Base-by-base conservation (phyloP, 2,329 filamentous ascomycete species). In the Talaromyces sp. region DNA sequence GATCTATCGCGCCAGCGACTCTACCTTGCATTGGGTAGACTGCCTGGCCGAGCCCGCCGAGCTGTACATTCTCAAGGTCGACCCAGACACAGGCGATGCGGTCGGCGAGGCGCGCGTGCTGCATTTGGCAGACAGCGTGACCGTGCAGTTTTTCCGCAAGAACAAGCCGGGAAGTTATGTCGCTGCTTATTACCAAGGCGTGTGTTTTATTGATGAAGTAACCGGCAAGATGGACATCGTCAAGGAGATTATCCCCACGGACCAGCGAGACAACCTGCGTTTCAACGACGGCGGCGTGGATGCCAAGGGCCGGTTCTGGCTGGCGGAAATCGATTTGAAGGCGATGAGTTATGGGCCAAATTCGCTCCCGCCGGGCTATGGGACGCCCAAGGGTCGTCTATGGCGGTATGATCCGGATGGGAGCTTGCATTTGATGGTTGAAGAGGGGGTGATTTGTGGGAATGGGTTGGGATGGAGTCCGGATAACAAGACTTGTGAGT, bases 401-500 rank as follows among this genome's bases (percentile, higher is more conserved):
- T 69, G 66, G 67, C 55, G 67, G 55, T 69, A 69, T 61, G 63
- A 67, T 58, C 64, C 65, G 27, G 67, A 66, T 61, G 58, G 62
- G 3, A 70, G 66, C 56, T 61, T 75, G 49, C 69, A 72, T 65
- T 58, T 70, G 61, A 75, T 74, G 71, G 58, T 68, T 50, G 63
- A 67, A n/a, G 66, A 62, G 8, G 73, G 73, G 0, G 63, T 76
- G 29, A 63, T 75, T 10, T 74, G 71, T 65, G 72, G 73, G 2
- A 76, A 75, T 67, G 72, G 73, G 4, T 61, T 76, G 24, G 69
- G 67, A 10, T 76, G 73, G 73, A 74, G 72, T 65, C 71, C 70
- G 13, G 72, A 75, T 63, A 73, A 72, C 55, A 71, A 70, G 63
- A 73, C 67, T 1, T 73, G 71, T 74, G 61, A 63, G 65, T 57